Conservation (phyloP, 2,329 filamentous ascomycete species). For the Lojkania enalia region DNA sequence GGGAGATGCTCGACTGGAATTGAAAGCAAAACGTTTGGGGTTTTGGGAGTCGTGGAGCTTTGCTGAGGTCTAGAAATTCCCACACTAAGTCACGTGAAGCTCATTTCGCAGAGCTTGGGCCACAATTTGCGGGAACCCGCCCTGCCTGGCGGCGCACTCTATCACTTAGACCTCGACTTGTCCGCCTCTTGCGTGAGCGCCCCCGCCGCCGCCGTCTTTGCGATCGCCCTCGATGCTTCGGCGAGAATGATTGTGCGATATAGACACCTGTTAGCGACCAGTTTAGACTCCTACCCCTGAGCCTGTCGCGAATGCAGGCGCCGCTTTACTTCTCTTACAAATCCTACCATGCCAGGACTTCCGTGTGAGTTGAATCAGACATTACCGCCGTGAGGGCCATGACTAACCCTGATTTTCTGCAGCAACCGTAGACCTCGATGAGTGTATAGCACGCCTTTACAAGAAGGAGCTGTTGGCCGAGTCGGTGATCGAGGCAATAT, state of each 20-base stretch:
- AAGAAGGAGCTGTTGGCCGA: slow-evolving; percentile 96
- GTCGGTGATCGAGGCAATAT: slow-evolving; percentile 98
- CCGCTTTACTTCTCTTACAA: slow-evolving; percentile 19
- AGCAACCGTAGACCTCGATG: slow-evolving; percentile 97
- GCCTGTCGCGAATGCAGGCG: slow-evolving; percentile 33
- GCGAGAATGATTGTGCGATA: slow-evolving; percentile 47
- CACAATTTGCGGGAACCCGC: not conserved
- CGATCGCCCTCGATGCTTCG: slow-evolving; percentile 32
- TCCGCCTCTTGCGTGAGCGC: slow-evolving; percentile 5
- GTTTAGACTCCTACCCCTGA: slow-evolving; percentile 42
- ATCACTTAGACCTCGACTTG: not conserved
- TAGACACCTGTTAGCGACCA: slow-evolving; percentile 42
- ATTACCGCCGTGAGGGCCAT: not conserved
- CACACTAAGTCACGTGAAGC: slow-evolving; percentile 10
- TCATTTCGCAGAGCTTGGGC: slow-evolving; percentile 1
- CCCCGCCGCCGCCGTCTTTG: slow-evolving; percentile 6
- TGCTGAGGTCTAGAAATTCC: slow-evolving; percentile 10
- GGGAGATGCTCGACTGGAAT: slow-evolving; percentile 9
- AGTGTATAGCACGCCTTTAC: slow-evolving; percentile 96
- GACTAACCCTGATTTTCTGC: slow-evolving; percentile 23
- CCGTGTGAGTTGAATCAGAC: slow-evolving; percentile 46
- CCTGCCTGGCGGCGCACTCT: not conserved
- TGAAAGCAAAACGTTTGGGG: slow-evolving; percentile 12
- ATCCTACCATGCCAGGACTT: slow-evolving; percentile 53
- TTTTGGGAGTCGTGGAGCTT: slow-evolving; percentile 8